A percentile compares a stretch with the other conserved stretches of the same genome.
Conservation (phyloP, 495 filamentous ascomycete genomes). For the Trichoderma erinaceum region DNA sequence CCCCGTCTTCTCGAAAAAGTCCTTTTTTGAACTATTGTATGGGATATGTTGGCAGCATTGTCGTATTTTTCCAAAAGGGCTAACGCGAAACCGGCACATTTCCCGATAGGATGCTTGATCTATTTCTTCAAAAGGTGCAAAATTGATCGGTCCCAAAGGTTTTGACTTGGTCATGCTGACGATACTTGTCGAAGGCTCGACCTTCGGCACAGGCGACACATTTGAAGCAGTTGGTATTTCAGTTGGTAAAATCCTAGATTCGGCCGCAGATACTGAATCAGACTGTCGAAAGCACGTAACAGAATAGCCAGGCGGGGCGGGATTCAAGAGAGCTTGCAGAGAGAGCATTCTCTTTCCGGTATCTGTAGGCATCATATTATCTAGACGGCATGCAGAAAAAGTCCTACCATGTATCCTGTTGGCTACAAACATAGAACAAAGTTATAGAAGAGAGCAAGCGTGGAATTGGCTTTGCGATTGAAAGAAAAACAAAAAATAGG, state of each 20-base stretch:
- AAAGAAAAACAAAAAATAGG: no score
- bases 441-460: not conserved
- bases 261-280: not conserved
- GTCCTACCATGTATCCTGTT: not conserved
- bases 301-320: conserved; percentile 38
- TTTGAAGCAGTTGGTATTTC: not conserved
- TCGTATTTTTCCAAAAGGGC: conserved; percentile 62
- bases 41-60: conserved; percentile 73
- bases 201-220: not conserved
- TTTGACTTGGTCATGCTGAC: conserved; percentile 54
- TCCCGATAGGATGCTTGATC: conserved; percentile 48
- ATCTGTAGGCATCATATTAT: not conserved
- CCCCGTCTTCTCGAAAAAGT: conserved; percentile 76
- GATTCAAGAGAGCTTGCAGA: conserved; percentile 57
- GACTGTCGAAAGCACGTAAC: not conserved
- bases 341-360: conserved; percentile 37
- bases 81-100: conserved; percentile 55
- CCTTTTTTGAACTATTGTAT: conserved; percentile 89
- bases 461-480: not conserved
- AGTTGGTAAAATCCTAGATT: not conserved
- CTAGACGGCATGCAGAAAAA: not conserved
- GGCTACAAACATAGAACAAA: not conserved
- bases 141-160: conserved; percentile 58
- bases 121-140: conserved; percentile 58
- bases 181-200: conserved; percentile 42